Percentiles rank a stretch among this genome's conserved stretches.
phyloP scores from a whole-genome alignment of 306 rosid species.

The Glycine tomentella region DNA sequence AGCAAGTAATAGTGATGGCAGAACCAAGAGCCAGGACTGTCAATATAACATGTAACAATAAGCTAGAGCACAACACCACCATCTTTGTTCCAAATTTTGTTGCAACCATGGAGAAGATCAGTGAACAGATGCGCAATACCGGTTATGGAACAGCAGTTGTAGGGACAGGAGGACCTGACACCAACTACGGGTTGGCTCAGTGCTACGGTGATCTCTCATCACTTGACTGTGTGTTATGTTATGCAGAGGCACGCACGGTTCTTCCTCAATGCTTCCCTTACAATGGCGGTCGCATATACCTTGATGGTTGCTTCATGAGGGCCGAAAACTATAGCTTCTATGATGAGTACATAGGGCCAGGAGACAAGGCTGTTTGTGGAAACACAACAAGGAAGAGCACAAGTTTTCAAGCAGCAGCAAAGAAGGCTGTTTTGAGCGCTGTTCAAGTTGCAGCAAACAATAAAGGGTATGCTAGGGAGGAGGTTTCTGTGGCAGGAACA shows the following conservation, averaged over 20 bases:
- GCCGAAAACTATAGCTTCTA: conserved; percentile 71
- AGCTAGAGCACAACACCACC: conserved; percentile 56
- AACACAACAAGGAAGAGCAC: conserved; percentile 52
- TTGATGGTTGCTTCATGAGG: conserved; percentile 92
- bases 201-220: conserved; percentile 84
- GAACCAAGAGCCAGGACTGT: conserved; percentile 69
- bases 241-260: conserved; percentile 71
- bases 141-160: conserved; percentile 64
- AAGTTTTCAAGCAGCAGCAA: conserved; percentile 51
- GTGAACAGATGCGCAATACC: conserved; percentile 61
- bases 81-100: conserved; percentile 67
- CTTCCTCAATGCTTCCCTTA: conserved; percentile 76
- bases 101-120: conserved; percentile 65
- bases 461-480: conserved; percentile 58
- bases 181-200: conserved; percentile 74
- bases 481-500: conserved; percentile 44
- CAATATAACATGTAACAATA: conserved; percentile 49
- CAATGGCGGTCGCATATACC: conserved; percentile 70
- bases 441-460: conserved; percentile 51
- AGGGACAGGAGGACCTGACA: conserved; percentile 68
- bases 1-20: background rate
- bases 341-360: conserved; percentile 59
- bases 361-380: conserved; percentile 63
- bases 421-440: conserved; percentile 53
- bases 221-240: conserved; percentile 73